These are phyloP conservation scores for Leptographium galeiforme DNA, from an alignment of 2,329 filamentous ascomycete genomes.

Conservation along the genomic window DNA sequence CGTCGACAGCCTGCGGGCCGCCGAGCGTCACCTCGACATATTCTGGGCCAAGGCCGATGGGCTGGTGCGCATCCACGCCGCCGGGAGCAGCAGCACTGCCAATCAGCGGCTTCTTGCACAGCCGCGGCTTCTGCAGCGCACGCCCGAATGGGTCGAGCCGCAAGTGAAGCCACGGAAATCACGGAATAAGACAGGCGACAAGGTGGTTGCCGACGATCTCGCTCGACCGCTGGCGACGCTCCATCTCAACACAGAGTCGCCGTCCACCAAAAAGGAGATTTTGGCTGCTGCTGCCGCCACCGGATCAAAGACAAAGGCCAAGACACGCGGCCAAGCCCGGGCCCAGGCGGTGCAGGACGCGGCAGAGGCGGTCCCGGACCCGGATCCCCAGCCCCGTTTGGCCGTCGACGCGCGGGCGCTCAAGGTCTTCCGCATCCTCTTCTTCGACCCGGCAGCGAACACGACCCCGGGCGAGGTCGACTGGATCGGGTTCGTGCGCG, in stretches of 20 bases:
- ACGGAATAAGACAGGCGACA: neutral
- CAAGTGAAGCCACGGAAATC: neutral
- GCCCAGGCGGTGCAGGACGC: neutral
- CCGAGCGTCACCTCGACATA: slow-evolving; percentile 32
- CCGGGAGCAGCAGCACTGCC: slow-evolving; percentile 16
- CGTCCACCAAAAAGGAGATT: neutral
- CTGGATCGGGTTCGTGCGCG: slow-evolving; percentile 40
- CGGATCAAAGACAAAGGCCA: slow-evolving; percentile 13
- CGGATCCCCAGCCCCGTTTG: slow-evolving; percentile 7
- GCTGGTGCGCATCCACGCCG: slow-evolving; percentile 8
- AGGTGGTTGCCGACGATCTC: neutral
- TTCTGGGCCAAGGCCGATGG: slow-evolving; percentile 29
- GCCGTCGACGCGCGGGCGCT: slow-evolving; percentile 18
- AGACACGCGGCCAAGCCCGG: neutral
- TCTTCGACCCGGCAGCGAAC: slow-evolving; percentile 20
- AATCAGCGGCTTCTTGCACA: slow-evolving; percentile 18
- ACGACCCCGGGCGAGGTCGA: slow-evolving; percentile 32
- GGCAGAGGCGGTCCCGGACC: neutral
- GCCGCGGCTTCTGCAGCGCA: slow-evolving; percentile 28
- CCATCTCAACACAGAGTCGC: neutral
- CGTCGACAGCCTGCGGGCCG: slow-evolving; percentile 26
- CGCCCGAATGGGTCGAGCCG: slow-evolving; percentile 30
- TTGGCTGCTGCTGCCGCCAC: slow-evolving; percentile 4
- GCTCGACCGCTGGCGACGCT: neutral
- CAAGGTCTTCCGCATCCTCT: slow-evolving; percentile 25